Evolutionary conservation across 768 basidiomycete species (phyloP), one percentile per base, ranked within the genome.

Genomic region (Suillus lakei): DNA sequence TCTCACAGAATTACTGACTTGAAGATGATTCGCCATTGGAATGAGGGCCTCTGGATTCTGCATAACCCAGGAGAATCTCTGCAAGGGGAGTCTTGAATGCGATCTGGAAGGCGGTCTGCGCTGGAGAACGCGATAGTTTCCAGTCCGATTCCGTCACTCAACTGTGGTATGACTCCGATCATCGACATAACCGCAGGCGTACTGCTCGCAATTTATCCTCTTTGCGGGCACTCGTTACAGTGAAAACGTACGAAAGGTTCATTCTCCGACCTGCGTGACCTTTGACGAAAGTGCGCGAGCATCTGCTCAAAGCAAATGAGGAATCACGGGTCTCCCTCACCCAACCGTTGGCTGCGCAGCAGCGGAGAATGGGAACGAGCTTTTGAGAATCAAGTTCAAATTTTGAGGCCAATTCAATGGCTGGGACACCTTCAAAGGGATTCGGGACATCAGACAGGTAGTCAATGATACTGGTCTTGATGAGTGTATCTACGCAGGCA

Each of bases 51-150:
- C 44, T 23, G 61, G 61, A 51, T 62, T 21, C 10, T 62, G 16
- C 8, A 46, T 8, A 16, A 51, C 8, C 23, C 36, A 51, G 30
- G 76, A 77, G 56, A 80, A 80, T 71, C 76, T 77, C 13, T 75
- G 64, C 15, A 78, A 69, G 54, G 78, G 78, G 72, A 2, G 79
- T 79, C 55, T 80, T 77, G 61, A 76, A 75, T 10, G 78, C 70
- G 16, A 80, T 69, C 65, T 80, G 79, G 70, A 80, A 80, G 5
- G 80, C 77, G 16, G 77, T 80, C 60, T 81, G 30, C 26, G 16
- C 32, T 18, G 48, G 26, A 48, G 61, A 62, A 9, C 8, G 34
- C 13, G 61, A 65, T 30, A 60, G 38, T 60, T 65, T 66, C 69
- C 69, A 71, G 41, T 70, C 63, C 3, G 69, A 63, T 36, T 71